These are phyloP conservation scores for Hymenoscyphus infarciens DNA, from an alignment of 2,329 filamentous ascomycete genomes.

Conservation along the genomic window DNA sequence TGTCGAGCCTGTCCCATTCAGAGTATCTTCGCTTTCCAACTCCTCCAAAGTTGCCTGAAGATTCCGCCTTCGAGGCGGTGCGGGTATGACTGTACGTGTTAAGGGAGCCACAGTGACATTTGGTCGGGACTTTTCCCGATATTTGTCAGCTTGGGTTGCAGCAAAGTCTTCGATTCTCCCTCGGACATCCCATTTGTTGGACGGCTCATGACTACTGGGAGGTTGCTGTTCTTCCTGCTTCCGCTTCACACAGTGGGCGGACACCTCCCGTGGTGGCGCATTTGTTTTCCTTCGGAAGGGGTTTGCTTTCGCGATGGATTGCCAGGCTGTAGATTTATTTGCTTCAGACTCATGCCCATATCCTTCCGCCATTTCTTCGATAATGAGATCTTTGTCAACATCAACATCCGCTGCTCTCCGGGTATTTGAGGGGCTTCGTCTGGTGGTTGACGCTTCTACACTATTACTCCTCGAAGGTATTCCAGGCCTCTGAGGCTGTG, in stretches of 20 bases:
- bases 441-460: constrained; percentile 19
- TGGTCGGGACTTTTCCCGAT: constrained; percentile 54
- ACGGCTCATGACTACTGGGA: constrained; percentile 20
- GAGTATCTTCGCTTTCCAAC: constrained; percentile 20
- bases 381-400: constrained; percentile 18
- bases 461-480: constrained; percentile 26
- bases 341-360: constrained; percentile 7
- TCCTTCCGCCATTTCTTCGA: constrained; percentile 20
- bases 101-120: constrained; percentile 52
- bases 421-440: constrained; percentile 10
- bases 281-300: constrained; percentile 30
- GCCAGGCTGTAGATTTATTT: constrained; percentile 19
- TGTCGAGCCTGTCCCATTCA: background rate
- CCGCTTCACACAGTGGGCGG: constrained; percentile 27
- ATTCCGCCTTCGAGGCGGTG: constrained; percentile 55
- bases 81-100: constrained; percentile 58
- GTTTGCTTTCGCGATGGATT: constrained; percentile 28
- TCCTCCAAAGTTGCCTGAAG: constrained; percentile 56
- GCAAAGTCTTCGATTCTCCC: constrained; percentile 59
- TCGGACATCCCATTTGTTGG: constrained; percentile 52
- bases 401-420: background rate
- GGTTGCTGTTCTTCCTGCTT: constrained; percentile 11
- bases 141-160: constrained; percentile 55
- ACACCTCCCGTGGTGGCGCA: constrained; percentile 33
- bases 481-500: constrained; percentile 15